Percentiles rank a stretch among this genome's conserved stretches.
Evolutionary conservation across 1,139 yeast genomes (phyloP).

Genomic region (Pichia inconspicua): DNA sequence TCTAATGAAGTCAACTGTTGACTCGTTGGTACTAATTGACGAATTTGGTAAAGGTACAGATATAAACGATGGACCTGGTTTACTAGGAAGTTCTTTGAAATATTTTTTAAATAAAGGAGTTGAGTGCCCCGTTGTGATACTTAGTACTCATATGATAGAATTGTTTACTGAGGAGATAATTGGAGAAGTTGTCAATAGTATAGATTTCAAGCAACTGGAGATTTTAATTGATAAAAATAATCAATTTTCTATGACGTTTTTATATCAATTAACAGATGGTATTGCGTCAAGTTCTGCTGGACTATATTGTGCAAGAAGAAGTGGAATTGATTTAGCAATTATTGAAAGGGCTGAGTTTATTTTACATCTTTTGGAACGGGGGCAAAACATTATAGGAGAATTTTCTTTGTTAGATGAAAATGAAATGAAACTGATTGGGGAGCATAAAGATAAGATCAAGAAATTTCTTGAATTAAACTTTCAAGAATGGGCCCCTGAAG

Average conservation of each 20-base stretch:
- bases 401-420: constrained; percentile 2
- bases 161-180: constrained; percentile 27
- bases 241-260: constrained; percentile 26
- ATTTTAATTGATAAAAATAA: neutral
- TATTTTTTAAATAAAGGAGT: constrained; percentile 14
- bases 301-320: constrained; percentile 32
- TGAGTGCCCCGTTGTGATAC: constrained; percentile 29
- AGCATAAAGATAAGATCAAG: constrained; percentile 1
- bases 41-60: constrained; percentile 50
- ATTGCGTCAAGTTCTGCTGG: constrained; percentile 32
- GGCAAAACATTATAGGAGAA: constrained; percentile 4
- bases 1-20: constrained; percentile 23
- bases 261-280: constrained; percentile 30
- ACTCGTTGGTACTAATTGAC: constrained; percentile 37
- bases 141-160: constrained; percentile 41
- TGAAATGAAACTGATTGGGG: constrained; percentile 1
- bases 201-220: constrained; percentile 12
- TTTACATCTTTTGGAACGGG: constrained; percentile 1
- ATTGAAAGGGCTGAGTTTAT: constrained; percentile 26
- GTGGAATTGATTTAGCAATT: constrained; percentile 29
- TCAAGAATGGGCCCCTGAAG: constrained; percentile 8
- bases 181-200: neutral
- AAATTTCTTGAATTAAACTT: constrained; percentile 7
- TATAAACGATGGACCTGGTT: constrained; percentile 37
- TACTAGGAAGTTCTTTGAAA: constrained; percentile 34